Percentiles rank a stretch among this genome's conserved stretches.
phyloP scores from a whole-genome alignment of 768 basidiomycete species.

The Mycena indigotica region DNA sequence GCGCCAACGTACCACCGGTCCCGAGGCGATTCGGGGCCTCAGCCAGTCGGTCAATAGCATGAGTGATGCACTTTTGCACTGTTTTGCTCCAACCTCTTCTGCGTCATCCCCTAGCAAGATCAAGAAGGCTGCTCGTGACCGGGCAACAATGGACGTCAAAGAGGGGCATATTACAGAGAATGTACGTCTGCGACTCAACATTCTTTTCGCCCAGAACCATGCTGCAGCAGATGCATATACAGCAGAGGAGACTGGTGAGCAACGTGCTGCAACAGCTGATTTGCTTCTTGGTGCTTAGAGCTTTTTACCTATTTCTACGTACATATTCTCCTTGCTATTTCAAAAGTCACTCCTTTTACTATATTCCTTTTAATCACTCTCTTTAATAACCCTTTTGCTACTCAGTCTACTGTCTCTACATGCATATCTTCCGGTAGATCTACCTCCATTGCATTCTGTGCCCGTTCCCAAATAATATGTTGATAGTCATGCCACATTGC shows the following conservation, averaged over 20 bases:
- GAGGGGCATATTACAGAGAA: not conserved
- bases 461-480: too few species aligned
- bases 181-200: not conserved
- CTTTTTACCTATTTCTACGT: not conserved
- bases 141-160: not conserved
- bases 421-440: too few species aligned
- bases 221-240: not conserved
- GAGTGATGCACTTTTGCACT: not conserved
- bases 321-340: too few species aligned
- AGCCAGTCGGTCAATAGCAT: not conserved
- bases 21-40: not conserved
- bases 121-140: not conserved
- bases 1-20: not conserved
- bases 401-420: too few species aligned
- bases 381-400: too few species aligned
- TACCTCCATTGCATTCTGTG: too few species aligned
- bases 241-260: not conserved
- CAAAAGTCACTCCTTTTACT: too few species aligned
- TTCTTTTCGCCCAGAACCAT: not conserved
- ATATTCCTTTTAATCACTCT: too few species aligned
- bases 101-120: not conserved
- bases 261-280: not conserved
- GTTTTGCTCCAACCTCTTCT: not conserved
- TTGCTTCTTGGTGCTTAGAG: not conserved
- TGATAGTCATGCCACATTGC: too few species aligned